Evolutionary conservation across 768 basidiomycete species (phyloP), one percentile per base, ranked within the genome.

Genomic region (Gelatoporia subvermispora): DNA sequence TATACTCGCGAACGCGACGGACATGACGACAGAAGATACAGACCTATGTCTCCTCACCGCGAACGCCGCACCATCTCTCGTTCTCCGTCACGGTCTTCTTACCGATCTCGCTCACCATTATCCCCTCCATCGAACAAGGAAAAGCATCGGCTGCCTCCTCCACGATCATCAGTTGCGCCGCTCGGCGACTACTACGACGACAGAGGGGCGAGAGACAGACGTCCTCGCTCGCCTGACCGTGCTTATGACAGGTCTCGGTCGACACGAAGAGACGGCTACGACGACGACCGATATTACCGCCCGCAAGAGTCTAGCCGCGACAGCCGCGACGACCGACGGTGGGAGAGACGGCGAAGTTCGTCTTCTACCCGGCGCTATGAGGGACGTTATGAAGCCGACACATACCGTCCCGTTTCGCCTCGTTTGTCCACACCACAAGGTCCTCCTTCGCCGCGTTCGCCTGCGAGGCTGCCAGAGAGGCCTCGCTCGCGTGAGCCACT

Each of bases 121-220:
- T 56, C 60, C 0, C 56, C 60, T 2, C 49, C 50, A 16, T 46
- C 51, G 15, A 55, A 52, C 4, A 57, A 51, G 48, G 58, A 56
- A 52, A 67, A 65, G 50, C 64, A 67, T 43, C 55, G 65, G 35
- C 49, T 67, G 5, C 65, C 65, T 17, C 52, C 60, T 2, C 57
- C 58, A 2, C 52, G 56, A 7, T 24, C 49, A 5, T 48, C 55
- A 11, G 58, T 58, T 17, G 41, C 51, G 2, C 51, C 48, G 5
- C 53, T 55, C 10, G 48, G 47, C 10, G 43, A 49, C 4, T 58
- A 53, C 24, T 43, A 50, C 4, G 36, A 36, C 13, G 56, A 54
- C 43, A 48, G 56, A 18, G 54, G 50, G 48, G 36, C 31, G 21
- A 35, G 49, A 3, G 45, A 35, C 28, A 31, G 28, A 31, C 28